Evolutionary conservation across 2,329 filamentous ascomycete species (phyloP).

Genomic region (Aquanectria penicillioides): DNA sequence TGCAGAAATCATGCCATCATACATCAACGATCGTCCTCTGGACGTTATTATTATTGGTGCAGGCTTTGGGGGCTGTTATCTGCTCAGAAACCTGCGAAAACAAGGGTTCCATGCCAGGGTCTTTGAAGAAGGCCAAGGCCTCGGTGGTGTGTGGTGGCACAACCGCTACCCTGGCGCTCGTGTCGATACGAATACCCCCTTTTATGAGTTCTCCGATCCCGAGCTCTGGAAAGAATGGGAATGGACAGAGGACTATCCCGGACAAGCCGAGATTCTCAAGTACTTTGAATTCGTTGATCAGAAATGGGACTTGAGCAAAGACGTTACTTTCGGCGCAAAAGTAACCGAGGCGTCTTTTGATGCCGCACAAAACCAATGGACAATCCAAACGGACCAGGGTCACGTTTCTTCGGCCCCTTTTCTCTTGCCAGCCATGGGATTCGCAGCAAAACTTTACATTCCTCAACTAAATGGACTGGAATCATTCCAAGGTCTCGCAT

Average conservation of each 20-base stretch:
- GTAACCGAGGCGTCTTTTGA: conserved; percentile 52
- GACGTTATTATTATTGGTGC: conserved; percentile 20
- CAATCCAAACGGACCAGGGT: conserved; percentile 17
- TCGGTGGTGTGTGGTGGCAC: conserved; percentile 29
- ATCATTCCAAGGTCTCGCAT: conserved; percentile 25
- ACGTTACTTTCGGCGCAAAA: conserved; percentile 52
- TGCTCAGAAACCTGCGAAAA: conserved; percentile 13
- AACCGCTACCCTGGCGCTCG: conserved; percentile 48
- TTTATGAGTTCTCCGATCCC: conserved; percentile 37
- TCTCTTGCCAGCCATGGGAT: conserved; percentile 31
- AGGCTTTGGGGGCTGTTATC: conserved; percentile 22
- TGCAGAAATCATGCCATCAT: conserved; percentile 9
- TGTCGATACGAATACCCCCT: conserved; percentile 40
- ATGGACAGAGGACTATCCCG: conserved; percentile 48
- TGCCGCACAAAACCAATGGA: conserved; percentile 25
- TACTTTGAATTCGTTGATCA: conserved; percentile 57
- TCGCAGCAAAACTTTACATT: conserved; percentile 24
- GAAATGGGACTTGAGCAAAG: conserved; percentile 51
- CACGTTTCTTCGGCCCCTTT: conserved; percentile 15
- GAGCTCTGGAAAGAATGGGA: conserved; percentile 54
- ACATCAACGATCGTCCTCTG: background rate
- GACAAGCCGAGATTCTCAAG: conserved; percentile 49
- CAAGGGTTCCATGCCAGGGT: conserved; percentile 10
- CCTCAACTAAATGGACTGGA: conserved; percentile 22
- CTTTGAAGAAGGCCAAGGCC: conserved; percentile 10